Percentiles rank a stretch among this genome's conserved stretches.
Conservation (phyloP, 2,329 filamentous ascomycete species). For the Apiospora saccharicola region DNA sequence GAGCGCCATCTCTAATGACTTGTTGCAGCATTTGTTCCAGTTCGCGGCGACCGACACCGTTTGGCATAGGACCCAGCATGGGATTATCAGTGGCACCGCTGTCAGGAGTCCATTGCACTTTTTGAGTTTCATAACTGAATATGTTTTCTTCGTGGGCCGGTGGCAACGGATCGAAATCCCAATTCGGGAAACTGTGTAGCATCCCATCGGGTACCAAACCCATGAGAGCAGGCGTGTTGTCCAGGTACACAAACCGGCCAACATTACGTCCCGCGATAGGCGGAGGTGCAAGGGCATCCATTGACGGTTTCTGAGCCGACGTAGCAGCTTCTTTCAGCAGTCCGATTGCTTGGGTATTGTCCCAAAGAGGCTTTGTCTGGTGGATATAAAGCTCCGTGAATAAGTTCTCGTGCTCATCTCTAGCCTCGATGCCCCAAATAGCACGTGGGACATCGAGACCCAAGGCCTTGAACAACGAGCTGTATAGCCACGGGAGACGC, state of each 20-base stretch:
- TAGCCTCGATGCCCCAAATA: conserved; percentile 81
- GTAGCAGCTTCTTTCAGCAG: conserved; percentile 76
- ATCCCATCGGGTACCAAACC: conserved; percentile 71
- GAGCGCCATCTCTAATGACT: conserved; percentile 33
- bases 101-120: conserved; percentile 51
- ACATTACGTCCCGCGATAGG: conserved; percentile 57
- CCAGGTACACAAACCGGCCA: conserved; percentile 80
- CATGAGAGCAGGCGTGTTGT: conserved; percentile 76
- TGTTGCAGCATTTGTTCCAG: conserved; percentile 32
- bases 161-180: conserved; percentile 83
- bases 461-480: conserved; percentile 79
- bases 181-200: conserved; percentile 70
- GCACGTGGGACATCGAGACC: conserved; percentile 79
- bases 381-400: conserved; percentile 79
- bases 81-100: conserved; percentile 4
- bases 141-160: conserved; percentile 65
- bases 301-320: conserved; percentile 55
- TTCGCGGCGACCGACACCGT: conserved; percentile 23
- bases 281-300: conserved; percentile 45
- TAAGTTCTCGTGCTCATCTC: conserved; percentile 70
- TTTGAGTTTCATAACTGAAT: conserved; percentile 53
- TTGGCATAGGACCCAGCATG: conserved; percentile 5
- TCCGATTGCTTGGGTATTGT: conserved; percentile 72
- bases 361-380: conserved; percentile 85
- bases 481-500: conserved; percentile 84